These are phyloP conservation scores for Naganishia cerealis DNA, from an alignment of 1,284 basidiomycete genomes.

Conservation along the genomic window DNA sequence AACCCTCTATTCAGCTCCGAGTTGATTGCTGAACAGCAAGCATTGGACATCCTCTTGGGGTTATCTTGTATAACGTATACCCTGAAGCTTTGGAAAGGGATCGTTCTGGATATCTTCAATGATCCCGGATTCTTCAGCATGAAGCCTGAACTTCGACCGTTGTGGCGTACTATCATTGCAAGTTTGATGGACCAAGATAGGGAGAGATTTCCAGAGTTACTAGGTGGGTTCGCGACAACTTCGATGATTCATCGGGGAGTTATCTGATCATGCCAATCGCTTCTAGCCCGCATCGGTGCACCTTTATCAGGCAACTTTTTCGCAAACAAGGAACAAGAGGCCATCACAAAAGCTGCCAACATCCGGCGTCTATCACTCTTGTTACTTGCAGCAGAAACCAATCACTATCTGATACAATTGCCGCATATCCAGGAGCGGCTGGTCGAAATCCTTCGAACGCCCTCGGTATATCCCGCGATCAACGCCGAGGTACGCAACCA, in stretches of 20 bases:
- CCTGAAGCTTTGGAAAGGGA: slow-evolving; percentile 79
- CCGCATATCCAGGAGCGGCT: slow-evolving; percentile 94
- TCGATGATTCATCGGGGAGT: neutral
- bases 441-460: slow-evolving; percentile 81
- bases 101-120: slow-evolving; percentile 76
- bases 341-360: slow-evolving; percentile 80
- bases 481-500: slow-evolving; percentile 72
- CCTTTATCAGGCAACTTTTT: slow-evolving; percentile 94
- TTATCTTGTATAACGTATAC: slow-evolving; percentile 76
- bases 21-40: slow-evolving; percentile 24
- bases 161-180: slow-evolving; percentile 77
- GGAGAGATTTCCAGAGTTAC: slow-evolving; percentile 76
- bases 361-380: slow-evolving; percentile 83
- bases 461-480: slow-evolving; percentile 75
- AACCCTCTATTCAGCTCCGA: neutral
- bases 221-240: slow-evolving; percentile 61
- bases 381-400: slow-evolving; percentile 79
- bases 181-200: slow-evolving; percentile 83
- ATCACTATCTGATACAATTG: slow-evolving; percentile 83
- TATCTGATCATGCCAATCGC: neutral
- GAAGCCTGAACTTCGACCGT: slow-evolving; percentile 57
- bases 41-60: slow-evolving; percentile 68
- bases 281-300: slow-evolving; percentile 62
- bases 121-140: slow-evolving; percentile 82
- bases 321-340: slow-evolving; percentile 91